These are phyloP conservation scores for Exophiala phaeomuriformis DNA, from an alignment of 2,329 filamentous ascomycete genomes.

Conservation along the genomic window DNA sequence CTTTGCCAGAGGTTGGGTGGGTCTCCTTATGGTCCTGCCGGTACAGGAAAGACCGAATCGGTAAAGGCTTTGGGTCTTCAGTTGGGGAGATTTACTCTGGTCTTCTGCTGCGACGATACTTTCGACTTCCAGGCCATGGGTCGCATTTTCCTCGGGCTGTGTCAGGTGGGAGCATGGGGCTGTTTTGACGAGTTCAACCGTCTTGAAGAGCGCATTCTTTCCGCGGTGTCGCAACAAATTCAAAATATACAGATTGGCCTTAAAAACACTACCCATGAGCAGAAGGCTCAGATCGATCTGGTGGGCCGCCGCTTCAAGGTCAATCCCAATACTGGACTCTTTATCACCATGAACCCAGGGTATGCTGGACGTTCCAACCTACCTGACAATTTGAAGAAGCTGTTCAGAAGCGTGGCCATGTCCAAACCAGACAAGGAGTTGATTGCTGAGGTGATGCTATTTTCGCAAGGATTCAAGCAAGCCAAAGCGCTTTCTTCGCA, in stretches of 20 bases:
- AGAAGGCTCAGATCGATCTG: slow-evolving; percentile 84
- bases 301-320: slow-evolving; percentile 85
- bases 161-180: slow-evolving; percentile 97
- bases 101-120: slow-evolving; percentile 99
- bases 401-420: slow-evolving; percentile 99
- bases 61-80: slow-evolving; percentile 97
- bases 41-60: slow-evolving; percentile 97
- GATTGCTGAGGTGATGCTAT: slow-evolving; percentile 99
- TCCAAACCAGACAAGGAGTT: slow-evolving; percentile 99
- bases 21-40: slow-evolving; percentile 92
- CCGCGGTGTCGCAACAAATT: slow-evolving; percentile 96
- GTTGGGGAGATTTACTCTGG: slow-evolving; percentile 91
- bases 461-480: slow-evolving; percentile 97
- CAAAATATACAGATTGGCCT: slow-evolving; percentile 98
- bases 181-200: slow-evolving; percentile 99
- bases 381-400: slow-evolving; percentile 97
- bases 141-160: slow-evolving; percentile 97
- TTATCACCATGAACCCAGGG: slow-evolving; percentile 99
- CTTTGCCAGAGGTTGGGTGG: slow-evolving; percentile 91
- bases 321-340: slow-evolving; percentile 90
- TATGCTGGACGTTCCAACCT: slow-evolving; percentile 97
- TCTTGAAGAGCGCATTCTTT: slow-evolving; percentile 93
- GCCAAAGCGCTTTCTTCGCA: slow-evolving; percentile 91
- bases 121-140: slow-evolving; percentile 99
- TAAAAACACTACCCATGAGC: slow-evolving; percentile 72